Evolutionary conservation across 176 grass and related monocot genomes (phyloP).

Genomic region (Cocos nucifera): DNA sequence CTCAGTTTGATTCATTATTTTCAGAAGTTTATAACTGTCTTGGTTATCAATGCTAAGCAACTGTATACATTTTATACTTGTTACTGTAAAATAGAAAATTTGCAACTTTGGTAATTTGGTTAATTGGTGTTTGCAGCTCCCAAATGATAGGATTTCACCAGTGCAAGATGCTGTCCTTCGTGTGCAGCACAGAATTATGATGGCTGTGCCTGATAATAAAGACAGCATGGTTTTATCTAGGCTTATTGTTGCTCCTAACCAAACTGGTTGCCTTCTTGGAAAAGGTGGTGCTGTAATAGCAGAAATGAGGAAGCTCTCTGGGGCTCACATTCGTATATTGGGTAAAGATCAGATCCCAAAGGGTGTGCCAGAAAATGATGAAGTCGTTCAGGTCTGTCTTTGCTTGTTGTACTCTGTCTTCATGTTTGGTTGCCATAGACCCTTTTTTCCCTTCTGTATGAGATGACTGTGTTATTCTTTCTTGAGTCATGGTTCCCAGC

Average conservation of each 20-base stretch:
- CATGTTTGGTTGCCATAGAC: no score
- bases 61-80: no score
- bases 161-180: conserved; percentile 80
- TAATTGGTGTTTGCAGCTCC: conserved; percentile 38
- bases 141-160: conserved; percentile 69
- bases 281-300: conserved; percentile 81
- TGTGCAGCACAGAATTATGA: conserved; percentile 64
- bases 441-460: not conserved
- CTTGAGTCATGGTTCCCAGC: not conserved
- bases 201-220: conserved; percentile 36
- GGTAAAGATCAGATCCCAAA: conserved; percentile 65
- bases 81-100: no score
- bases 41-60: no score
- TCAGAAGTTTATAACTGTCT: no score
- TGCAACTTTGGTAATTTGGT: no score
- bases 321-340: conserved; percentile 73
- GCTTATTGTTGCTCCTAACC: conserved; percentile 58
- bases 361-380: conserved; percentile 58
- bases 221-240: conserved; percentile 36
- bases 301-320: conserved; percentile 94
- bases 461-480: not conserved
- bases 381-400: conserved; percentile 69
- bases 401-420: not conserved
- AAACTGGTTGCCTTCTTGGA: conserved; percentile 83
- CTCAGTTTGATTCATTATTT: no score